Percentiles rank a stretch among this genome's conserved stretches.
phyloP scores from a whole-genome alignment of 768 basidiomycete species.

The Tylopilus subfusipes region DNA sequence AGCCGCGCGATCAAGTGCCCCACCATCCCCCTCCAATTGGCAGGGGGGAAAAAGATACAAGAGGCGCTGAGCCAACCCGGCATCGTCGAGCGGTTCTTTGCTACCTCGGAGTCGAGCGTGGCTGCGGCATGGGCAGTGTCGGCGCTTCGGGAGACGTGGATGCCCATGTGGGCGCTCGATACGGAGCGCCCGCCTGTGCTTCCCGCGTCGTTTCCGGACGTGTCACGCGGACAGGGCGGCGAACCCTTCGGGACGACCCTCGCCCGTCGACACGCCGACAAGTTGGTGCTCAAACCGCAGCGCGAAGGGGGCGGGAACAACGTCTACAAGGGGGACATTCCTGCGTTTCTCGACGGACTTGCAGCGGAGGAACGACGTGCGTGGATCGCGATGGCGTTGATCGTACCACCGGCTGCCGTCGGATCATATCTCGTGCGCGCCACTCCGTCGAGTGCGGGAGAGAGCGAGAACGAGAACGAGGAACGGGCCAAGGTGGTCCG shows the following conservation, averaged over 20 bases:
- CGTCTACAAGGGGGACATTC: conserved; percentile 82
- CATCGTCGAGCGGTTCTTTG: conserved; percentile 71
- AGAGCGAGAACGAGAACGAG: not conserved
- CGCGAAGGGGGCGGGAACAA: conserved; percentile 99
- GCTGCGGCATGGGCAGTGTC: conserved; percentile 30
- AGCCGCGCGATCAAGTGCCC: conserved; percentile 92
- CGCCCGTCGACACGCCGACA: conserved; percentile 34
- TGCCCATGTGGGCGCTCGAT: conserved; percentile 83
- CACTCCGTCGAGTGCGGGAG: conserved; percentile 33
- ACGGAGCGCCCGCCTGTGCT: conserved; percentile 1
- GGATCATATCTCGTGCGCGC: conserved; percentile 77
- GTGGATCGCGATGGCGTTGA: conserved; percentile 97
- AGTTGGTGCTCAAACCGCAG: conserved; percentile 91
- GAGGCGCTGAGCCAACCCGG: conserved; percentile 75
- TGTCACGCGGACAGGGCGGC: too few species aligned
- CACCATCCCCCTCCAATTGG: conserved; percentile 85
- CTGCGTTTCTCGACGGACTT: conserved; percentile 65
- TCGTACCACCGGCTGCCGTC: conserved; percentile 65
- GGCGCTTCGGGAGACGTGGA: conserved; percentile 71
- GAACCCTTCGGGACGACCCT: conserved; percentile 22
- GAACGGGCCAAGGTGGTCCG: conserved; percentile 37
- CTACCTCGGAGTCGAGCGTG: conserved; percentile 31
- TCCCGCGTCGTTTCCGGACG: not conserved
- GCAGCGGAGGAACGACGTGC: conserved; percentile 62
- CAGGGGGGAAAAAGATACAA: conserved; percentile 95